phyloP scores from a whole-genome alignment of 148 eudicot species.

The Vaccinium macrocarpon region DNA sequence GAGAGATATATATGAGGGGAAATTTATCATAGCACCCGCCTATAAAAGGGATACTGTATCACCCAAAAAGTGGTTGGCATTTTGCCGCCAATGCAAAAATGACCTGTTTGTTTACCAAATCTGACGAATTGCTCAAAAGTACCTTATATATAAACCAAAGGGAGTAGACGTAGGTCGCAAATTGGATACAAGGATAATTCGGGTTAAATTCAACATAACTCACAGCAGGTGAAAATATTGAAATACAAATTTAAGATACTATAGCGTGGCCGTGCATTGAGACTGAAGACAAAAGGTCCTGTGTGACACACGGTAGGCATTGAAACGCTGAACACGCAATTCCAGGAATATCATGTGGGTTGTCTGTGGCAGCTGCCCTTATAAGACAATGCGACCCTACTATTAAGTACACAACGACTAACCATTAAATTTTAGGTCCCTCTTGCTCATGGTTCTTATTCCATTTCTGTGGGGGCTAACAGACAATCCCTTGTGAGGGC shows the following conservation, averaged over 20 bases:
- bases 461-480: conserved; percentile 10
- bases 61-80: too few species aligned
- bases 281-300: background rate
- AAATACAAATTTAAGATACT: background rate
- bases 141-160: background rate
- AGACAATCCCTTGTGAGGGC: conserved; percentile 34
- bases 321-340: background rate
- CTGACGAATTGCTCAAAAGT: background rate
- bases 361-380: background rate
- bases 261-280: background rate
- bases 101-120: too few species aligned
- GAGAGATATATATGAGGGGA: too few species aligned
- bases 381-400: background rate
- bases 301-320: background rate
- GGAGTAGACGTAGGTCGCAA: background rate
- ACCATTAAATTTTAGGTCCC: background rate
- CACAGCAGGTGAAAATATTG: background rate
- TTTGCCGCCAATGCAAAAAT: too few species aligned
- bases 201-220: background rate
- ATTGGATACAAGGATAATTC: background rate
- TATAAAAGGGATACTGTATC: too few species aligned
- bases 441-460: conserved; percentile 13
- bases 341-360: background rate
- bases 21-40: too few species aligned
- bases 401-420: background rate